phyloP scores from a whole-genome alignment of 1,139 yeast species.

The Oligophagozyma castellii region DNA sequence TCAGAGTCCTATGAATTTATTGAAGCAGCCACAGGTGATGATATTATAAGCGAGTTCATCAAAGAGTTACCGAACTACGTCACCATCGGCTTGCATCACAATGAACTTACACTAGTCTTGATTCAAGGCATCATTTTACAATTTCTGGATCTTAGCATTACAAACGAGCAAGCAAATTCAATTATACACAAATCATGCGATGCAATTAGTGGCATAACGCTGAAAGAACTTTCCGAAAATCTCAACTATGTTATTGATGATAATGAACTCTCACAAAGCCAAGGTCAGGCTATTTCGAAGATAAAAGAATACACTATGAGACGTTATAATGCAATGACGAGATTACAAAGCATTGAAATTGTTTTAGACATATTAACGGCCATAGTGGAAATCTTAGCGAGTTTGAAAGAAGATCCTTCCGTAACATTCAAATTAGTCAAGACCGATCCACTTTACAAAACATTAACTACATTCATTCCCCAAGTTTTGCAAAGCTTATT shows the following conservation, averaged over 20 bases:
- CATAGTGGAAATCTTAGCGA: constrained; percentile 45
- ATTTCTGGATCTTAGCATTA: constrained; percentile 30
- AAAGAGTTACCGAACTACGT: constrained; percentile 18
- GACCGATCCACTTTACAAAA: constrained; percentile 20
- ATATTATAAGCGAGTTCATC: constrained; percentile 17
- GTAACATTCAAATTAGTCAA: constrained; percentile 9
- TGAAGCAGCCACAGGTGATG: constrained; percentile 21
- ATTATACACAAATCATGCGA: constrained; percentile 24
- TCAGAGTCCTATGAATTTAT: constrained; percentile 51
- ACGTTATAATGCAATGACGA: constrained; percentile 35
- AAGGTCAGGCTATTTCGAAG: constrained; percentile 30
- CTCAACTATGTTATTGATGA: constrained; percentile 15
- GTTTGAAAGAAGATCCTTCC: constrained; percentile 9
- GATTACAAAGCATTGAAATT: constrained; percentile 52
- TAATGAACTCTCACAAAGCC: constrained; percentile 25
- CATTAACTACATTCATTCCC: constrained; percentile 29
- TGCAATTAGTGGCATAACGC: constrained; percentile 28
- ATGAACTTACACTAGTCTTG: constrained; percentile 37
- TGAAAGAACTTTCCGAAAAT: constrained; percentile 22
- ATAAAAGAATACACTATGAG: constrained; percentile 30
- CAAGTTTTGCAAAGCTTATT: constrained; percentile 30
- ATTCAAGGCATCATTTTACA: constrained; percentile 51
- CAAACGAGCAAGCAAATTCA: constrained; percentile 16
- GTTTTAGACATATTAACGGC: constrained; percentile 66
- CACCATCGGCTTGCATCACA: constrained; percentile 16